phyloP scores from a whole-genome alignment of 192 early-diverging fungal genomes.

The Entomortierella chlamydospora region DNA sequence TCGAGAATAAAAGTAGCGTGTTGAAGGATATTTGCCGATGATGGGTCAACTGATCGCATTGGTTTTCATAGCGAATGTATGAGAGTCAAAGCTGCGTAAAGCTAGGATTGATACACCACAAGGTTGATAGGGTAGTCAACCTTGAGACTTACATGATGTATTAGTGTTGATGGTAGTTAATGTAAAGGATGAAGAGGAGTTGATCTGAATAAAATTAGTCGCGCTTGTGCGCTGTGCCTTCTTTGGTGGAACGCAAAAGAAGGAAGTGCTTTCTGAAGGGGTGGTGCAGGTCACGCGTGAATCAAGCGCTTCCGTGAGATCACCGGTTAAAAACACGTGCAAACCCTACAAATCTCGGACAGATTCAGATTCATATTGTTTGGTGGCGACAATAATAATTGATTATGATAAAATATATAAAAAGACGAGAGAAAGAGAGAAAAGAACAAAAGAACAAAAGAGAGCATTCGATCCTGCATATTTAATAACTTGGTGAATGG shows the following conservation, averaged over 20 bases:
- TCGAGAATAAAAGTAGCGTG: too few species aligned
- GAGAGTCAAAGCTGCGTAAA: too few species aligned
- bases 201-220: slow-evolving; percentile 6
- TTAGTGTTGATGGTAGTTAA: slow-evolving; percentile 8
- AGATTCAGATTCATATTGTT: too few species aligned
- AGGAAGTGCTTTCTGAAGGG: neutral
- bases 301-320: neutral
- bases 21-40: neutral
- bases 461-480: neutral
- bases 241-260: slow-evolving; percentile 7
- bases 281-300: neutral
- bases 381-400: too few species aligned
- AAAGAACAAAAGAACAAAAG: neutral
- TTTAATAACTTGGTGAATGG: too few species aligned
- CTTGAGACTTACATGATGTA: slow-evolving; percentile 25
- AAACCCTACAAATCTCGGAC: neutral
- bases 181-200: slow-evolving; percentile 13
- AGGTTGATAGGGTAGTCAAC: neutral
- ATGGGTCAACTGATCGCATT: neutral
- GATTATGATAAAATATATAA: too few species aligned
- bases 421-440: neutral
- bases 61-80: too few species aligned
- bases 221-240: slow-evolving; percentile 13
- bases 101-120: too few species aligned
- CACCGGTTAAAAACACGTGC: neutral